phyloP scores from a whole-genome alignment of 2,329 filamentous ascomycete genomes.

The Chaetomiaceae sp. region DNA sequence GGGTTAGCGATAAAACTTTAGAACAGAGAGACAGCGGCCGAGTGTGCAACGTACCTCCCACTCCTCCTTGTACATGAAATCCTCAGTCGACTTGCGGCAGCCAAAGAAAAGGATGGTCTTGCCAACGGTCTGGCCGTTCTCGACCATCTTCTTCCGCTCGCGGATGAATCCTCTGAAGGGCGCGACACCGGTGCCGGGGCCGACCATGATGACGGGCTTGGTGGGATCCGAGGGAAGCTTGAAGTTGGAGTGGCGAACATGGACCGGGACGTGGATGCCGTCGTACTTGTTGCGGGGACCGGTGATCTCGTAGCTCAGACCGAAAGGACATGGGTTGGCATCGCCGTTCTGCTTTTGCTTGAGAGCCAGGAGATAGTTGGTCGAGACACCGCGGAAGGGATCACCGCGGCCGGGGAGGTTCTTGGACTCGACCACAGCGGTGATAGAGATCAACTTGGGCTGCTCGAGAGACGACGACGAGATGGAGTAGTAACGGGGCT shows the following conservation, averaged over 20 bases:
- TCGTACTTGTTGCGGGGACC: conserved; percentile 97
- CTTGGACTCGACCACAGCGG: conserved; percentile 85
- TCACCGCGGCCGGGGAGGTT: conserved; percentile 71
- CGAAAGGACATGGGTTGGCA: conserved; percentile 72
- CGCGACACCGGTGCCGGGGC: conserved; percentile 92
- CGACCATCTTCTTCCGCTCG: conserved; percentile 79
- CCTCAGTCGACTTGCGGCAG: conserved; percentile 80
- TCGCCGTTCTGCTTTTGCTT: conserved; percentile 97
- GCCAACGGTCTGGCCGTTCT: conserved; percentile 76
- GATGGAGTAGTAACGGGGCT: conserved; percentile 98
- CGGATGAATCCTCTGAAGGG: conserved; percentile 95
- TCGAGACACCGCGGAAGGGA: conserved; percentile 85
- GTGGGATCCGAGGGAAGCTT: conserved; percentile 93
- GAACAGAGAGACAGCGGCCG: not conserved
- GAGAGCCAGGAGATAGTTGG: conserved; percentile 90
- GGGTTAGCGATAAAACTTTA: not conserved
- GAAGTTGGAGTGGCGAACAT: conserved; percentile 98
- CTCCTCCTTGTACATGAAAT: conserved; percentile 87
- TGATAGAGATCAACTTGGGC: conserved; percentile 91
- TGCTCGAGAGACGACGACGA: conserved; percentile 94
- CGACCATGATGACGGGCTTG: conserved; percentile 93
- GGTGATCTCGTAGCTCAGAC: conserved; percentile 77
- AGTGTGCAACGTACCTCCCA: conserved; percentile 79
- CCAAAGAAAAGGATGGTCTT: conserved; percentile 91
- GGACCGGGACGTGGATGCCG: conserved; percentile 88